Conservation (phyloP, 768 basidiomycete genomes). For the Hericium erinaceus region DNA sequence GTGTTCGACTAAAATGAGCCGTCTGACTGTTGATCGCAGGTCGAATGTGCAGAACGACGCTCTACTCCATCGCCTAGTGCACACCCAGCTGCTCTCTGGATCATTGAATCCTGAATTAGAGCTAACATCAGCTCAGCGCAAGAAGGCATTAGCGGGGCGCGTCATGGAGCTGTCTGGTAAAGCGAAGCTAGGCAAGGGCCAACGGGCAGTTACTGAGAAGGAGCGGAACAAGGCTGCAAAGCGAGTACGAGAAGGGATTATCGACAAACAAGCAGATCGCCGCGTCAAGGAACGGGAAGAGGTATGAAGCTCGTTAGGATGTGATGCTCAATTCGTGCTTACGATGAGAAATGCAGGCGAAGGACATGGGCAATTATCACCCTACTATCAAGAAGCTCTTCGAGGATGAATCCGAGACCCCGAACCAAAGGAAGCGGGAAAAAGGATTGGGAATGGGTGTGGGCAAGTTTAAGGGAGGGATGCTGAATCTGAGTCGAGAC, state of each 20-base stretch:
- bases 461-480: constrained; percentile 64
- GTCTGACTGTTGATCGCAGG: constrained; percentile 27
- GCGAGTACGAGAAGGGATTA: constrained; percentile 61
- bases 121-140: constrained; percentile 55
- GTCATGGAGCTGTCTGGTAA: constrained; percentile 62
- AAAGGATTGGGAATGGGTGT: constrained; percentile 73
- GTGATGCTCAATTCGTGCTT: neutral
- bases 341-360: constrained; percentile 45
- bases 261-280: constrained; percentile 50
- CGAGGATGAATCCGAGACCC: constrained; percentile 25
- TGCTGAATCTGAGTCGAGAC: constrained; percentile 50
- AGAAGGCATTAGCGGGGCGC: constrained; percentile 70
- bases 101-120: constrained; percentile 55
- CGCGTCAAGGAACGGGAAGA: constrained; percentile 52
- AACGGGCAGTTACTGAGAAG: constrained; percentile 44
- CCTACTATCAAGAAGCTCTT: constrained; percentile 65
- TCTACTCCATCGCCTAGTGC: constrained; percentile 67
- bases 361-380: constrained; percentile 79
- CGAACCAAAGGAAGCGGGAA: constrained; percentile 36
- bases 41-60: constrained; percentile 73
- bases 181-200: constrained; percentile 69
- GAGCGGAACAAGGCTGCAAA: constrained; percentile 69
- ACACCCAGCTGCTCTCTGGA: constrained; percentile 71
- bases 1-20: neutral
- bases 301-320: constrained; percentile 30